Evolutionary conservation across 2,329 filamentous ascomycete genomes (phyloP), one percentile per base, ranked within the genome.

Genomic region (Chaetomiaceae sp.): DNA sequence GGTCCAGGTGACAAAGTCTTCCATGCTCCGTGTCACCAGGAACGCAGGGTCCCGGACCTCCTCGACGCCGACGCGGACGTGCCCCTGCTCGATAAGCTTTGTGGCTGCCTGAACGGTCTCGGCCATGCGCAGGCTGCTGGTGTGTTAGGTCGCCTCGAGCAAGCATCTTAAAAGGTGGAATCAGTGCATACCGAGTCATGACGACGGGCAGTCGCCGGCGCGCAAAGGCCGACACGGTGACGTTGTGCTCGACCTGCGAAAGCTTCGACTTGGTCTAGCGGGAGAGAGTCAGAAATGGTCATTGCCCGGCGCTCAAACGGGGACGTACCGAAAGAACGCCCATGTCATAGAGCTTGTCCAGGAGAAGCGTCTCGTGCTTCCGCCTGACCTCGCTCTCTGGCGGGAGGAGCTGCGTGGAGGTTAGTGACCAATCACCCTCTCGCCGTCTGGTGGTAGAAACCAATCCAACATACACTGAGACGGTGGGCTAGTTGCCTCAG

Each of bases 1-100:
- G 9, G 92, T 86, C 92, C 92, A 97, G 0, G 92, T 96, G 16
- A 97, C 87, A 67, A 95, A 96, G 71, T 97, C 92, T 71, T 97
- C 92, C 79, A 95, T 89, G 55, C 83, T 87, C 58, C 91, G 78
- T 33, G 89, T 93, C 7, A 97, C 89, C 47, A 96, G 70, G 63
- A 90, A 96, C 0, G 90, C 91, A 23, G 90, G 84, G 66, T 97
- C 92, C 2, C 88, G 95, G 21, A 96, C 80, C 1, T 91, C 87
- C 65, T 96, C 89, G 0, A 89, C 91, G 12, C 92, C 92, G 1
- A 96, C 89, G 42, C 92, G 78, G 3, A 97, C 90, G 66, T 96
- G 91, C 6, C 92, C 92, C 65, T 96, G 89, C 74, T 97, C 92
- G 52, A 97, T 87, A 69, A 96, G 86, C 61, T 88, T 90, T 7